A percentile compares a stretch with the other conserved stretches of the same genome.
phyloP scores from a whole-genome alignment of 176 grass and related monocot genomes.

The Carex scoparia region DNA sequence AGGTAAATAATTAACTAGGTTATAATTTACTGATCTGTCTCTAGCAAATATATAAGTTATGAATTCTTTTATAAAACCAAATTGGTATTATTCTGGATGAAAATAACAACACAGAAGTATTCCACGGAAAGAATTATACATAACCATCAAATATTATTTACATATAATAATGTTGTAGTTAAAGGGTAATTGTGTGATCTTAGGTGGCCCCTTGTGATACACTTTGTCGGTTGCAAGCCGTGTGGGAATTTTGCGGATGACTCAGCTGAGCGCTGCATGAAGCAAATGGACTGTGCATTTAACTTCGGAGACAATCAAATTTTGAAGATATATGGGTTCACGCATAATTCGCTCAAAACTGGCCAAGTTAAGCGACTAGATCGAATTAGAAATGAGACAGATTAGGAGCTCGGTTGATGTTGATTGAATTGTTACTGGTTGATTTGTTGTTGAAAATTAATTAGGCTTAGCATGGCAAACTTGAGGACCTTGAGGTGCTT shows the following conservation, averaged over 20 bases:
- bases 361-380: background rate
- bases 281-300: constrained; percentile 38
- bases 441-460: background rate
- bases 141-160: background rate
- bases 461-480: background rate
- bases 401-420: background rate
- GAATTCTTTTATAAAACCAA: background rate
- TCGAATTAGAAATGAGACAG: background rate
- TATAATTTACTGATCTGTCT: background rate
- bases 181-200: background rate
- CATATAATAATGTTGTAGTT: background rate
- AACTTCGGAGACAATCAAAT: constrained; percentile 46
- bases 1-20: background rate
- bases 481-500: background rate
- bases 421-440: background rate
- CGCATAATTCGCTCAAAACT: constrained; percentile 18
- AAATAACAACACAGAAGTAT: background rate
- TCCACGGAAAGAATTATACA: background rate
- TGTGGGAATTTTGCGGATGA: constrained; percentile 37
- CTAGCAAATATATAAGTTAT: background rate
- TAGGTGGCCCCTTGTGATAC: constrained; percentile 45
- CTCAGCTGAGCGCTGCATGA: constrained; percentile 28
- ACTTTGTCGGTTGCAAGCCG: constrained; percentile 49
- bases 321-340: constrained; percentile 36
- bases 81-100: background rate